Evolutionary conservation across 148 eudicot species (phyloP), one percentile per base, ranked within the genome.

Genomic region (Camellia granthamiana): DNA sequence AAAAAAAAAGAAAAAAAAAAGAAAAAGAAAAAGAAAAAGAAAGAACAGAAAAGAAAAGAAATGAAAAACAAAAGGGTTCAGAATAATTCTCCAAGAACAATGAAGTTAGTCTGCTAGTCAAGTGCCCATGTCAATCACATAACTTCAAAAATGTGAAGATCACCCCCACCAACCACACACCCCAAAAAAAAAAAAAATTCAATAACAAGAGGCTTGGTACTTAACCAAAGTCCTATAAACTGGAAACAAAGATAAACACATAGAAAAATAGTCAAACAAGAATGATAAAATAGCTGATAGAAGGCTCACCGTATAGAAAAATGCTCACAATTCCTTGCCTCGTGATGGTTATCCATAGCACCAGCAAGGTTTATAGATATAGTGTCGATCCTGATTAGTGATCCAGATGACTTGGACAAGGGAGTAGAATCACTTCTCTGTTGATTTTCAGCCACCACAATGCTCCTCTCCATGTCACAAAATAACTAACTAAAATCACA

Each of bases 241-340:
- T 19, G 64, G 38, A 49, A 49, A 38, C 13, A 38, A 82, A 51
- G 30, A 5, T 42, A 61, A 6, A 72, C 38, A 30, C 38, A 30
- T 30, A 30, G 1, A 79, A 6, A 73, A 2, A 51, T 19, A 3
- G n/a, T 7, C 19, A 21, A 42, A 46, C 52, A 72, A 69, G 6
- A 2, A 3, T 4, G 52, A 41, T 54, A 42, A 49, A 52, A 78
- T 65, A 79, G 78, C 61, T 5, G 23, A 12, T 6, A 11, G 7
- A 66, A 52, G 65, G 67, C 81, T 81, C 78, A 87, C 91, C 91
- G 91, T 79, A 89, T 82, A 23, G 91, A 89, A 74, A 89, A 89
- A 81, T 86, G 91, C 61, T 77, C 84, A 82, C 91, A 89, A 73
- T 77, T 77, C 4, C 7, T 75, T 19, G 72, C 47, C 61, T 42